Conservation (phyloP, 2,329 filamentous ascomycete species). For the Fusarium nisikadoi region DNA sequence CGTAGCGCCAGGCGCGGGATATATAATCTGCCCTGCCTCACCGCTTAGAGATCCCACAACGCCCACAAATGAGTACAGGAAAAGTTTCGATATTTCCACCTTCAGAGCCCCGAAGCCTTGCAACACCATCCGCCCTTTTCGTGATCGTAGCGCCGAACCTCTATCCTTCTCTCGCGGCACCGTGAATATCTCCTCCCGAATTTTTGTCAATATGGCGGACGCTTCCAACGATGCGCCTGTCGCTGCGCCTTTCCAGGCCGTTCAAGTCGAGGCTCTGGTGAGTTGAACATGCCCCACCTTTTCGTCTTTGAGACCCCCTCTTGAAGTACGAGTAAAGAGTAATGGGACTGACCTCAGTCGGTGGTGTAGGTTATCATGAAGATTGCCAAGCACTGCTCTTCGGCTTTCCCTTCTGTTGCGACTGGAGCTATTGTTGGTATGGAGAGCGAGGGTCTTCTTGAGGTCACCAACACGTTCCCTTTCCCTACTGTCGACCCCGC, state of each 20-base stretch:
- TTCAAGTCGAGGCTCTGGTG: slow-evolving; percentile 96
- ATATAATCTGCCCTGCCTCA: slow-evolving; percentile 51
- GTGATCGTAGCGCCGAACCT: slow-evolving; percentile 43
- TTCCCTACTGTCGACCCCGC: slow-evolving; percentile 86
- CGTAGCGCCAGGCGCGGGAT: slow-evolving; percentile 8
- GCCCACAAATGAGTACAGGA: slow-evolving; percentile 56
- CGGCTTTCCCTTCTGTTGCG: slow-evolving; percentile 86
- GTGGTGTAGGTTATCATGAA: slow-evolving; percentile 86
- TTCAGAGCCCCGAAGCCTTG: slow-evolving; percentile 43
- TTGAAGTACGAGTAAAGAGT: slow-evolving; percentile 34
- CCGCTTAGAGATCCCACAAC: slow-evolving; percentile 55
- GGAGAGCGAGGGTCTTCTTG: slow-evolving; percentile 82
- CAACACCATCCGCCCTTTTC: slow-evolving; percentile 43
- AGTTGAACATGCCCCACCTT: slow-evolving; percentile 55
- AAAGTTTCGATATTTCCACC: slow-evolving; percentile 58
- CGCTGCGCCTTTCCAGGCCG: slow-evolving; percentile 76
- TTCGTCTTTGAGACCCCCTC: slow-evolving; percentile 33
- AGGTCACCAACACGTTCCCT: slow-evolving; percentile 95
- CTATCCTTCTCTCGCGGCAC: slow-evolving; percentile 37
- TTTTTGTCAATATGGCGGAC: slow-evolving; percentile 65
- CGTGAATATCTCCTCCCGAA: slow-evolving; percentile 40
- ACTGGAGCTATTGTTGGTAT: slow-evolving; percentile 94
- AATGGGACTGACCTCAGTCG: slow-evolving; percentile 32
- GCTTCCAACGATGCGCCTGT: slow-evolving; percentile 63
- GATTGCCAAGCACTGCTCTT: slow-evolving; percentile 94